Evolutionary conservation across 2,329 filamentous ascomycete species (phyloP).

Genomic region (Diaporthe ilicicola): DNA sequence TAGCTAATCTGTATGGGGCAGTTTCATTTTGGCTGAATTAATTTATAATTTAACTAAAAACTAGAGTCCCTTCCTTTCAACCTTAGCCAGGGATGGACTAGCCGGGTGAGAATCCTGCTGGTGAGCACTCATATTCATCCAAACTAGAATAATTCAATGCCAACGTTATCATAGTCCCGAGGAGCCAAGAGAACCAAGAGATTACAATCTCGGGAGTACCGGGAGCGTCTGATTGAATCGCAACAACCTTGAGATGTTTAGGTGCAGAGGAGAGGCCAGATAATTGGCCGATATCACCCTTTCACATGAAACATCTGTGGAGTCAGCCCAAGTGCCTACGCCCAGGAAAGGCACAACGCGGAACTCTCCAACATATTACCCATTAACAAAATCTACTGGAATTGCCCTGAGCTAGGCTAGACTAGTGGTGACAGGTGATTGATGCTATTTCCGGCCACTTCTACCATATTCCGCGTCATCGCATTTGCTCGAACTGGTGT

Average conservation of each 20-base stretch:
- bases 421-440: no score
- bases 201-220: background rate
- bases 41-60: no score
- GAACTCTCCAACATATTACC: background rate
- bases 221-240: background rate
- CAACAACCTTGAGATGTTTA: background rate
- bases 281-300: background rate
- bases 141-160: no score
- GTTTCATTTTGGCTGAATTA: no score
- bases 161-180: no score
- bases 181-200: no score
- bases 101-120: no score
- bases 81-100: no score
- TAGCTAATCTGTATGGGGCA: no score
- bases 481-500: background rate
- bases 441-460: background rate
- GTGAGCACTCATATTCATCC: no score
- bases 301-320: background rate
- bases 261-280: background rate
- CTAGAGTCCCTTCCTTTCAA: no score
- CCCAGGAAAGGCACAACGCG: background rate
- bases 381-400: background rate
- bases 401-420: background rate
- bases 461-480: background rate
- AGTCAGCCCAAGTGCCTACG: conserved; percentile 11